Percentiles rank a stretch among this genome's conserved stretches.
Conservation (phyloP, 225 moss, liverwort and hornwort species). For the Bryum argenteum region DNA sequence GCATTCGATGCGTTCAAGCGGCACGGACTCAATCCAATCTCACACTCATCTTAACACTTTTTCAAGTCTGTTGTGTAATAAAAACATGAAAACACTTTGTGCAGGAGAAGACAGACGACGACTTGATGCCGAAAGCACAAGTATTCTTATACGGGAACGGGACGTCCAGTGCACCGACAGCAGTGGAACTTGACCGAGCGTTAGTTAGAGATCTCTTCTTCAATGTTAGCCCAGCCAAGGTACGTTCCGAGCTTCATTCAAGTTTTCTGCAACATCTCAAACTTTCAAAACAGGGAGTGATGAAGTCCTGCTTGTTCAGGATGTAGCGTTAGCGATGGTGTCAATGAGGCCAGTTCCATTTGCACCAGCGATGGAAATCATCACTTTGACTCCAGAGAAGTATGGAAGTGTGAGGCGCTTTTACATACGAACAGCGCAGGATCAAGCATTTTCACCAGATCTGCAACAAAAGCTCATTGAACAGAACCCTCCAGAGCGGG, state of each 20-base stretch:
- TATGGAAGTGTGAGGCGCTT: conserved; percentile 87
- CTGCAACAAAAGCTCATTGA: conserved; percentile 70
- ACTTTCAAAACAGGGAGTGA: too few species aligned
- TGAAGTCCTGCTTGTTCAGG: conserved; percentile 44
- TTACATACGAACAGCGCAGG: conserved; percentile 77
- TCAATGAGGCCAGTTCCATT: conserved; percentile 95
- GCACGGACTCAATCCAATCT: too few species aligned
- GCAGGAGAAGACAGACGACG: conserved; percentile 56
- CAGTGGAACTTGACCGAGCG: conserved; percentile 78
- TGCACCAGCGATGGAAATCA: conserved; percentile 90
- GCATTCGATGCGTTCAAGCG: too few species aligned
- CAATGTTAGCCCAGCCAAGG: conserved; percentile 88
- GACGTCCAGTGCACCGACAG: conserved; percentile 66
- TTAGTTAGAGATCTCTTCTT: conserved; percentile 86
- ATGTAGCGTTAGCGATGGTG: conserved; percentile 90
- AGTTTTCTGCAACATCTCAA: not conserved
- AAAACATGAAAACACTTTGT: conserved; percentile 12
- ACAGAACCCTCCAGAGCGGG: conserved; percentile 87
- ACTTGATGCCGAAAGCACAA: conserved; percentile 80
- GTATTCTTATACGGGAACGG: conserved; percentile 79
- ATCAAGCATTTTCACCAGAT: conserved; percentile 71
- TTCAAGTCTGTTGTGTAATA: too few species aligned
- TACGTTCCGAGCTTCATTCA: conserved; percentile 21
- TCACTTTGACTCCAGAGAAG: conserved; percentile 70
- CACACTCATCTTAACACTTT: too few species aligned